phyloP scores from a whole-genome alignment of 768 basidiomycete genomes.

The Xerocomus spinulosus region DNA sequence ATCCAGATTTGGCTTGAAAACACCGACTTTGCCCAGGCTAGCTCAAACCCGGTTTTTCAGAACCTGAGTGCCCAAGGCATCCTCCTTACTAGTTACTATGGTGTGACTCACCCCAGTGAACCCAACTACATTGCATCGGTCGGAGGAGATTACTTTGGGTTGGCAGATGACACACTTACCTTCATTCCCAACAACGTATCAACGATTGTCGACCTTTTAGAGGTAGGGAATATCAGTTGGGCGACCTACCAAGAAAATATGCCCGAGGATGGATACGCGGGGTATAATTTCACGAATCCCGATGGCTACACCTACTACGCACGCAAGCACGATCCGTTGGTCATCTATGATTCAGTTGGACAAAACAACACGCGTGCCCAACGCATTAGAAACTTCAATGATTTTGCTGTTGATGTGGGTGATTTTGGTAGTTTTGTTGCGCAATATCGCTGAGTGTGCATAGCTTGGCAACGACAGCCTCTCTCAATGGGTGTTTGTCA shows the following conservation, averaged over 20 bases:
- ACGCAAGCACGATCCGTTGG: conserved; percentile 54
- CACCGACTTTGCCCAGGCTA: conserved; percentile 43
- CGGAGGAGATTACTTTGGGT: conserved; percentile 53
- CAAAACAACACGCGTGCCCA: conserved; percentile 36
- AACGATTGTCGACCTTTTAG: conserved; percentile 56
- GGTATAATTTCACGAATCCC: conserved; percentile 32
- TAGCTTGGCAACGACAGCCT: conserved; percentile 38
- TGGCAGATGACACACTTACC: conserved; percentile 36
- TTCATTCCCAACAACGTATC: conserved; percentile 45
- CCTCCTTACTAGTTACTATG: conserved; percentile 42
- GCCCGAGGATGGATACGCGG: conserved; percentile 46
- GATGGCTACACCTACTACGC: conserved; percentile 46
- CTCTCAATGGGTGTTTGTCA: conserved; percentile 59
- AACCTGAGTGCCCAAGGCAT: conserved; percentile 49
- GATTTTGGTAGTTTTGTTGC: not conserved
- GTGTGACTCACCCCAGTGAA: conserved; percentile 54
- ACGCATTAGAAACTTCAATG: conserved; percentile 56
- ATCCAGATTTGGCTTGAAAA: conserved; percentile 62
- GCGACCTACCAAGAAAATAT: conserved; percentile 57
- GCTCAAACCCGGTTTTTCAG: conserved; percentile 25
- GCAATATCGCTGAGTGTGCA: not conserved
- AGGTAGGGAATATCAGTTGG: conserved; percentile 55
- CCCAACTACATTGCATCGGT: conserved; percentile 51
- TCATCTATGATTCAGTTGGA: conserved; percentile 50
- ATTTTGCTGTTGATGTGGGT: conserved; percentile 51